Percentiles rank a stretch among this genome's conserved stretches.
Evolutionary conservation across 164 flowering plant species (phyloP).

Genomic region (Amborella trichopoda): DNA sequence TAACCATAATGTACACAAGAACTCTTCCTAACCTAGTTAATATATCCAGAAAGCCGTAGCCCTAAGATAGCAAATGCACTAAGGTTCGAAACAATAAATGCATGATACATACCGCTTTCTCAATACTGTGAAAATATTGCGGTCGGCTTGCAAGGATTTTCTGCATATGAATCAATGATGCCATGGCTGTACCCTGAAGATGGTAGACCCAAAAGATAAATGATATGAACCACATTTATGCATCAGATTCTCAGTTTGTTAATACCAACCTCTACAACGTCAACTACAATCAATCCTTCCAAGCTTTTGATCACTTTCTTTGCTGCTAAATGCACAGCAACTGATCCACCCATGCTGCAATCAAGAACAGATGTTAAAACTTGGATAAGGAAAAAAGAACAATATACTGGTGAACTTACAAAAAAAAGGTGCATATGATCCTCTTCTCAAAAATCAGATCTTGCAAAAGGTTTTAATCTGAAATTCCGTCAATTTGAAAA

Average conservation of each 20-base stretch:
- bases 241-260: background rate
- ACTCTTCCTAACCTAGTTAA: background rate
- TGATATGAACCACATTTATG: background rate
- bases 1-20: background rate
- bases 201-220: background rate
- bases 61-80: background rate
- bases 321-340: constrained; percentile 93
- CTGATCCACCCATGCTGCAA: constrained; percentile 96
- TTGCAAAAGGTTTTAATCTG: no score
- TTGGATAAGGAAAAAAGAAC: no score
- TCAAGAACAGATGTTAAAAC: no score
- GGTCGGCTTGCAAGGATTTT: constrained; percentile 76
- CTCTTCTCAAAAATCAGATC: no score
- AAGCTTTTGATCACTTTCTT: constrained; percentile 53
- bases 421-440: no score
- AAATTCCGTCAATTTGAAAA: no score
- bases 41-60: background rate
- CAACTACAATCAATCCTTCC: constrained; percentile 82
- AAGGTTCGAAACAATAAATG: background rate
- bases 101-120: constrained; percentile 63
- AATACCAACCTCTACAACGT: constrained; percentile 84
- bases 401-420: no score
- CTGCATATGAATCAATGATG: constrained; percentile 94
- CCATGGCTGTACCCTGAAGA: constrained; percentile 91
- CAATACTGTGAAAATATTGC: constrained; percentile 71